Percentiles rank a stretch among this genome's conserved stretches.
Conservation (phyloP, 2,329 filamentous ascomycete genomes). For the Alternaria atra region DNA sequence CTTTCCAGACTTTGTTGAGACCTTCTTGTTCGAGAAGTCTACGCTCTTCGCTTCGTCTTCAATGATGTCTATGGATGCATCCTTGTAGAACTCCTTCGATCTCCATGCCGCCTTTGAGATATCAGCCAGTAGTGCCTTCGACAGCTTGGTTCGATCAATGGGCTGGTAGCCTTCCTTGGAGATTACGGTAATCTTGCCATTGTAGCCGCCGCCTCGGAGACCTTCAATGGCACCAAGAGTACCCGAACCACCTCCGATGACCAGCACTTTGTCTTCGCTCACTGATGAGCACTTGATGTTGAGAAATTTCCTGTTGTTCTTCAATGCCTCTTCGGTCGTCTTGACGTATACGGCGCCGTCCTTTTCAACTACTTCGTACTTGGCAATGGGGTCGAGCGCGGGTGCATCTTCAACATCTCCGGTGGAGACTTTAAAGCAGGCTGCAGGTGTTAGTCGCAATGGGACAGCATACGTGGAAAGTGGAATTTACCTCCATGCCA, state of each 20-base stretch:
- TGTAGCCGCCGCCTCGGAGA: constrained; percentile 82
- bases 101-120: constrained; percentile 79
- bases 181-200: constrained; percentile 82
- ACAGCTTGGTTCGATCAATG: constrained; percentile 94
- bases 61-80: constrained; percentile 65
- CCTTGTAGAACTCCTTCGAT: constrained; percentile 78
- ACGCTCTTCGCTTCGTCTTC: constrained; percentile 73
- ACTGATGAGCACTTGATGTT: constrained; percentile 74
- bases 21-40: constrained; percentile 77
- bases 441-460: constrained; percentile 56
- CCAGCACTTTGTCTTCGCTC: constrained; percentile 73
- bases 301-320: constrained; percentile 75
- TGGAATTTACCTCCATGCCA: constrained; percentile 83
- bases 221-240: constrained; percentile 83
- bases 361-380: constrained; percentile 82
- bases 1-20: constrained; percentile 77
- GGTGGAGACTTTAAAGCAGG: constrained; percentile 88
- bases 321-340: constrained; percentile 80
- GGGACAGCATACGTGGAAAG: too few relatives aligned
- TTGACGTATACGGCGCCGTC: constrained; percentile 86
- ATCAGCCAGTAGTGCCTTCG: constrained; percentile 89
- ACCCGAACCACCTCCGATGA: constrained; percentile 80
- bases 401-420: constrained; percentile 97
- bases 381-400: constrained; percentile 83
- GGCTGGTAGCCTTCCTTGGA: constrained; percentile 84